Base-by-base conservation (phyloP, 2,329 filamentous ascomycete species). In the Xylaria sp. region DNA sequence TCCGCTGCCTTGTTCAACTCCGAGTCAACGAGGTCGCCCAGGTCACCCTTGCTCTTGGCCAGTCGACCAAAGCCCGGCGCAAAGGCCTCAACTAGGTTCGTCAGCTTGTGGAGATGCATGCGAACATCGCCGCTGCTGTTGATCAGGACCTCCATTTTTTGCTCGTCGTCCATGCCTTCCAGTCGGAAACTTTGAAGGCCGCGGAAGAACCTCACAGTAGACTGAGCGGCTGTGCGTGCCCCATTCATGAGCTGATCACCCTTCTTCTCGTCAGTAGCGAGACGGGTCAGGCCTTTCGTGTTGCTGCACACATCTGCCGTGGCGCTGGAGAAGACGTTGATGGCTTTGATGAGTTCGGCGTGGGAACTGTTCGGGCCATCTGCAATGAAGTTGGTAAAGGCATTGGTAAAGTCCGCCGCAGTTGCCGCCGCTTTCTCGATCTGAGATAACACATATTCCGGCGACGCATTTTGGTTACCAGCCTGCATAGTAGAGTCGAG, bases 351-450 rank as follows among this genome's bases (percentile, higher is more conserved):
- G 57, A 99, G 89, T 55, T 96, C 92, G 1, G 89, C 85, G 67
- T 97, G 91, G 8, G 87, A 87, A 69, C 90, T 91, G 72, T 92
- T 96, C 4, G 93, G 92, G 0, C 94, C 94, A 69, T 99, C 94
- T 7, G 93, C 94, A 66, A 99, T 95, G 72, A 95, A 97, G 74
- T 96, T 96, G 78, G 97, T 99, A 81, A 97, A 99, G 0, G 94
- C 88, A 0, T 93, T 97, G 1, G 93, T 94, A 73, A 99, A 99
- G 71, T 99, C 94, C 73, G 95, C 97, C 11, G 94, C 91, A 61
- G 87, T 96, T 8, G 92, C 86, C 7, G 92, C 94, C 0, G 94
- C 92, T 78, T 97, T 99, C 71, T 99, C 94, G 54, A 97, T 92
- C 72, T 97, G 93, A 1, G 93, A 97, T 46, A 99, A 80, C 11